Percentiles rank a stretch among this genome's conserved stretches.
Conservation (phyloP, 1,284 basidiomycete genomes). For the Pulveroboletus sp. region DNA sequence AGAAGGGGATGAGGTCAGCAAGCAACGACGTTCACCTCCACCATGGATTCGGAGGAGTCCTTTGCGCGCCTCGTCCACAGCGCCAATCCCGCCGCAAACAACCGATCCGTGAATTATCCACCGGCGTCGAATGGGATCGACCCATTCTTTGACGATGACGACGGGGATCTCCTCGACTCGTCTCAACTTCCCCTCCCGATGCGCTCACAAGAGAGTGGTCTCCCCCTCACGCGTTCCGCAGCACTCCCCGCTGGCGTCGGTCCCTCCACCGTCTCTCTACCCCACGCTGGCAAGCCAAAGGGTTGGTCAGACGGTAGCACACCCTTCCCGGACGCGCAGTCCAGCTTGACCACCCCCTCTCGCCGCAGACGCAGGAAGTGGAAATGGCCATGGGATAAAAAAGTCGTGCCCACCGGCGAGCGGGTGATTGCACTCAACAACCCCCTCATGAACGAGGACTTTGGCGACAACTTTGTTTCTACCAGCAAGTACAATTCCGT, state of each 20-base stretch:
- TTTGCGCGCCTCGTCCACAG: conserved; percentile 70
- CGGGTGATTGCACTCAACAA: conserved; percentile 75
- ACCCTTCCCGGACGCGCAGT: conserved; percentile 35
- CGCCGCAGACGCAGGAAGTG: conserved; percentile 35
- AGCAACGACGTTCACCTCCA: background rate
- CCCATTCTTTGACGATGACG: conserved; percentile 81
- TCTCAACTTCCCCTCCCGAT: conserved; percentile 41
- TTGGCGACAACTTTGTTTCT: conserved; percentile 81
- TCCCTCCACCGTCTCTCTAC: conserved; percentile 38
- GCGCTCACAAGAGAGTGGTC: conserved; percentile 68
- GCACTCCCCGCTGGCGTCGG: conserved; percentile 58
- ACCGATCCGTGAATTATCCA: conserved; percentile 37
- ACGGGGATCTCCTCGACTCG: conserved; percentile 26
- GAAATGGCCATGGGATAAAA: conserved; percentile 80
- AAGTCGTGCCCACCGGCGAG: conserved; percentile 57
- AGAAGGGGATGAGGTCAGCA: conserved; percentile 12
- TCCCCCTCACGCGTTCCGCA: conserved; percentile 54
- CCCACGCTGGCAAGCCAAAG: conserved; percentile 49
- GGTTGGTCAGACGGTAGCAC: conserved; percentile 63
- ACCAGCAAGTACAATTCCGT: conserved; percentile 94
- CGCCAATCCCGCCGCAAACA: conserved; percentile 60
- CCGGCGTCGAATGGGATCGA: conserved; percentile 44
- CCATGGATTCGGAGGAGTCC: conserved; percentile 47
- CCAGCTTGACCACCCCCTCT: conserved; percentile 7
- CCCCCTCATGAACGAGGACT: conserved; percentile 59